Conservation (phyloP, 352 stramenopile species). For the Phytophthora pinifolia region DNA sequence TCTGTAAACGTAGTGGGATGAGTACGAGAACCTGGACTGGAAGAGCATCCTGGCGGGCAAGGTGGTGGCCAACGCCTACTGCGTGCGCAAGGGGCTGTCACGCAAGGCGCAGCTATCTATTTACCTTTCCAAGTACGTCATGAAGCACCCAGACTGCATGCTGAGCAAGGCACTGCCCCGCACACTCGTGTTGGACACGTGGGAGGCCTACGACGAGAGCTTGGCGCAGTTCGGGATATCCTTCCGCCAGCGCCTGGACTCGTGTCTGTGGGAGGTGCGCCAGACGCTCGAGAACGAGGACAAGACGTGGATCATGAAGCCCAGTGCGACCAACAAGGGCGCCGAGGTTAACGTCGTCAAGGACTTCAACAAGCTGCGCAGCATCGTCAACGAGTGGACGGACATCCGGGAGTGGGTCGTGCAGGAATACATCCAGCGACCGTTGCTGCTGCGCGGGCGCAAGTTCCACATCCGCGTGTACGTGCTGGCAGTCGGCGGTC, state of each 20-base stretch:
- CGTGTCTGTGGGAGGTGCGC: slow-evolving; percentile 56
- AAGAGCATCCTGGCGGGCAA: slow-evolving; percentile 52
- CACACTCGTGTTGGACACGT: slow-evolving; percentile 70
- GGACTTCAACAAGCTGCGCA: slow-evolving; percentile 58
- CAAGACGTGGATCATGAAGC: slow-evolving; percentile 75
- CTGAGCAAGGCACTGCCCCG: slow-evolving; percentile 50
- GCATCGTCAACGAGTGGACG: slow-evolving; percentile 61
- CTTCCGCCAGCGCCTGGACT: slow-evolving; percentile 57
- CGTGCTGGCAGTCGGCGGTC: slow-evolving; percentile 48
- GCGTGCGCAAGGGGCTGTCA: slow-evolving; percentile 68
- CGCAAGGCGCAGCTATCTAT: slow-evolving; percentile 73
- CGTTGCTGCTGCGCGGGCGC: slow-evolving; percentile 52
- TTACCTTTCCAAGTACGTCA: slow-evolving; percentile 68
- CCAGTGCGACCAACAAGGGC: slow-evolving; percentile 73
- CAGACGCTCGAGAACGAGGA: slow-evolving; percentile 44
- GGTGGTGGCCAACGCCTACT: slow-evolving; percentile 65
- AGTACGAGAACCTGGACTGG: slow-evolving; percentile 72
- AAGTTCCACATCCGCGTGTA: slow-evolving; percentile 83
- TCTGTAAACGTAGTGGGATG: slow-evolving; percentile 40
- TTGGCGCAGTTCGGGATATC: slow-evolving; percentile 57
- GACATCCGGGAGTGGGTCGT: slow-evolving; percentile 73
- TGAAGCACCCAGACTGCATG: slow-evolving; percentile 53
- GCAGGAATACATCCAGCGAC: slow-evolving; percentile 55
- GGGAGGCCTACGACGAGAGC: slow-evolving; percentile 65
- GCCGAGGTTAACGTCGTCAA: slow-evolving; percentile 67